Evolutionary conservation across 2,329 filamentous ascomycete species (phyloP).

Genomic region (Alternaria consortialis): DNA sequence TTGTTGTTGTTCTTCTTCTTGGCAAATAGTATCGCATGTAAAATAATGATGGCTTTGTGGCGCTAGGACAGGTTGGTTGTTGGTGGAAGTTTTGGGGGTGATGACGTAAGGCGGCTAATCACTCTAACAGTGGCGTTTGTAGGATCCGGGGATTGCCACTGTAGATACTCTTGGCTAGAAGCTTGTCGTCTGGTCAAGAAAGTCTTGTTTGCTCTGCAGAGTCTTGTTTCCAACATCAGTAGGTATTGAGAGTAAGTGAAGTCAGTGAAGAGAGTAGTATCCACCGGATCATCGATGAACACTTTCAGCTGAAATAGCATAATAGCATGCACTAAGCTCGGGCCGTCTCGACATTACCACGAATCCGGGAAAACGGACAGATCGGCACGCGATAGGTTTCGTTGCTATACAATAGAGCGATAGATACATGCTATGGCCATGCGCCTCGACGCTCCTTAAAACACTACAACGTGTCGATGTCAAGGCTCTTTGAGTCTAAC

Average conservation of each 20-base stretch:
- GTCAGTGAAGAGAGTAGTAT: background rate
- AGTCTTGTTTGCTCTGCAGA: constrained; percentile 2
- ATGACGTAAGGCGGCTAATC: constrained; percentile 13
- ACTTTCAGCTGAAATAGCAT: background rate
- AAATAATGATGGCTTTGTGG: background rate
- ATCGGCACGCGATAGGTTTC: background rate
- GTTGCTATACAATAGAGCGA: background rate
- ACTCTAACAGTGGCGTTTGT: constrained; percentile 2
- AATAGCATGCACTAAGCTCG: background rate
- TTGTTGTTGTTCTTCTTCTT: background rate
- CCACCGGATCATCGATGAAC: background rate
- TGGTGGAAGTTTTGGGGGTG: background rate
- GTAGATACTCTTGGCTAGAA: constrained; percentile 7
- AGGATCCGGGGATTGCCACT: background rate
- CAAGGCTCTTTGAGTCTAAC: background rate
- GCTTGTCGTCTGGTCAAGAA: constrained; percentile 13
- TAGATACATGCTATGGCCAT: background rate
- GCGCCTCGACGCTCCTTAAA: background rate
- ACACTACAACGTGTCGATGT: background rate
- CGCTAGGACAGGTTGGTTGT: background rate
- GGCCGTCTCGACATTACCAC: background rate
- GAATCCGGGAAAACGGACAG: background rate
- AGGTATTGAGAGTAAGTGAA: background rate
- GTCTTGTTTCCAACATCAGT: constrained; percentile 4
- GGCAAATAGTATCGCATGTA: background rate